A percentile compares a stretch with the other conserved stretches of the same genome.
phyloP scores from a whole-genome alignment of 148 eudicot genomes.

The Chenopodium album region DNA sequence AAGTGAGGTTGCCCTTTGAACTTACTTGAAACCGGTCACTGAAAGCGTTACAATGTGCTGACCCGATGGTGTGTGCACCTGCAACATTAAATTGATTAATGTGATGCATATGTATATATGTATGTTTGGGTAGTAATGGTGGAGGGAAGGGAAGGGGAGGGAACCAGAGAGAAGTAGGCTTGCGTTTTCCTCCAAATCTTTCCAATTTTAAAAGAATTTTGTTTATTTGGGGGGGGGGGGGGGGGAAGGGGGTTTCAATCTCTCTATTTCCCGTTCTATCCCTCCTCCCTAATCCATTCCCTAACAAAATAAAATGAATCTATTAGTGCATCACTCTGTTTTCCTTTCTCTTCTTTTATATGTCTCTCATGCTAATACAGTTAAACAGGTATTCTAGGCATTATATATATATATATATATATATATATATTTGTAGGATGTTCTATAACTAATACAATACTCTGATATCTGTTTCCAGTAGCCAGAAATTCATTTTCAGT shows the following conservation, averaged over 20 bases:
- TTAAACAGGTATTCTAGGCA: too few relatives aligned
- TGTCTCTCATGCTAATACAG: too few relatives aligned
- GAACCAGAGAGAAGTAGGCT: neutral
- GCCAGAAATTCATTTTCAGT: neutral
- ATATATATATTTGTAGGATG: neutral
- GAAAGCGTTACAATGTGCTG: constrained; percentile 64
- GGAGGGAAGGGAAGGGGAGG: neutral
- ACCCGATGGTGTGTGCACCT: constrained; percentile 85
- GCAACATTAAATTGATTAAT: constrained; percentile 9
- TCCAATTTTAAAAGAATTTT: neutral
- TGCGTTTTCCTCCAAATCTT: neutral
- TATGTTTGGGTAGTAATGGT: neutral
- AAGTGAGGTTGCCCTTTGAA: constrained; percentile 47
- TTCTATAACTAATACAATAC: neutral
- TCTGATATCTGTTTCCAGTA: neutral
- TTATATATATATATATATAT: too few relatives aligned
- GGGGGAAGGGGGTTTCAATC: neutral
- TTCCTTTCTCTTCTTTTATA: too few relatives aligned
- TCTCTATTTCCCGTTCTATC: neutral
- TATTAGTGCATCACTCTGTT: too few relatives aligned
- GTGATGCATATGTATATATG: neutral
- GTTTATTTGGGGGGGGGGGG: too few relatives aligned
- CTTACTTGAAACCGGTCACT: constrained; percentile 47
- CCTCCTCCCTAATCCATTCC: neutral
- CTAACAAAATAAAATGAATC: too few relatives aligned